Base-by-base conservation (phyloP, 257 asterid genomes). In the Rehmannia glutinosa region DNA sequence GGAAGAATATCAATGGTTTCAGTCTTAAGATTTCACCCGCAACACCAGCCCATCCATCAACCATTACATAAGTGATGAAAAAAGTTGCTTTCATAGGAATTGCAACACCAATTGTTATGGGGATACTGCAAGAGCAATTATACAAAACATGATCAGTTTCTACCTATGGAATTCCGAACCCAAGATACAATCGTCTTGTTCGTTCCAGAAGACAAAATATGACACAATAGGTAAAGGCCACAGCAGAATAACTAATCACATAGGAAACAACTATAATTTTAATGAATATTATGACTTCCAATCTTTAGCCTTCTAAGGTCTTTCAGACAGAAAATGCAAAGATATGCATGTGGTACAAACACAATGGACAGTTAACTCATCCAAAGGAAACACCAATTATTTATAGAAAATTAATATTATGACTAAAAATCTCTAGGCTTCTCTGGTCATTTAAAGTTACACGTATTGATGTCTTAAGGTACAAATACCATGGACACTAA, bases 11-110 rank as follows among this genome's bases (percentile, higher is more conserved):
- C 69, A 92, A 73, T 1, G 97, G 97, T 72, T 80, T 92, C 78
- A 92, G 58, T 68, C 97, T 78, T 39, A 92, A 80, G 66, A 89
- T 89, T 80, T 92, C 98, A 41, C 92, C 98, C 0, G 97, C 98
- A 32, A 87, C 81, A 69, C 97, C 98, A 62, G 97, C 96, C 98
- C 98, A 89, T 66, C 98, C 98, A 54, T 92, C 98, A 65, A 92
- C 84, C 96, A 91, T 92, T 69, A 87, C 78, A 52, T 92, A 92
- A 21, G 98, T 87, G 59, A 92, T 89, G 66, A 91, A 91, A 86
- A 91, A 91, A 33, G 96, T 85, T 38, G 96, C 98, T 77, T 89
- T 91, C 98, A 88, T 87, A 12, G 98, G 98, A 71, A 92, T 89
- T 38, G 96, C 95, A 17, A 82, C 91, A 58, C 98, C 97, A 28